Evolutionary conservation across 2,329 filamentous ascomycete genomes (phyloP).

Genomic region (Drechslera avenae): DNA sequence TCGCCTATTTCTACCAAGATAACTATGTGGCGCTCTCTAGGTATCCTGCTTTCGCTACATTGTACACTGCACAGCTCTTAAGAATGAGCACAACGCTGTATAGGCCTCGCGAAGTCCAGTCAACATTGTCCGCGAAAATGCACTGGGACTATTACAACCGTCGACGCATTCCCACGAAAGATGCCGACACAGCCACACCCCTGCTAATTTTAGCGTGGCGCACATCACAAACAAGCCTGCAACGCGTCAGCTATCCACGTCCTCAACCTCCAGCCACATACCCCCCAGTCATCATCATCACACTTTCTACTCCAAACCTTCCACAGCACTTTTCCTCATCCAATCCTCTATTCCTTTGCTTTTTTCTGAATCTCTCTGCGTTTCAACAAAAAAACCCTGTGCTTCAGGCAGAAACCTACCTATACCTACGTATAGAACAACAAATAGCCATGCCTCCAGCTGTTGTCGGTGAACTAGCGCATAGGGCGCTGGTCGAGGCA

Average conservation of each 20-base stretch:
- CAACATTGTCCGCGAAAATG: no score
- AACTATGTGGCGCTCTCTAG: no score
- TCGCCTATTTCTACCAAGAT: no score
- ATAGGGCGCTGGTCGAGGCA: constrained; percentile 33
- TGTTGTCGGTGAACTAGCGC: constrained; percentile 31
- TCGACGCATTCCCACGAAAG: no score
- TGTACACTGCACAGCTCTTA: no score
- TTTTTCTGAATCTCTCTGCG: background rate
- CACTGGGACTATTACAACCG: no score
- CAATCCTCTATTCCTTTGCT: background rate
- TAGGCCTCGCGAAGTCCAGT: no score
- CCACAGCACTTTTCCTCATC: background rate
- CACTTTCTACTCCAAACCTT: background rate
- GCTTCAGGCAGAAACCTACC: no score
- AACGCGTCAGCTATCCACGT: constrained; percentile 25
- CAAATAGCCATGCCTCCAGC: constrained; percentile 30
- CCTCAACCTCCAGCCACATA: constrained; percentile 11
- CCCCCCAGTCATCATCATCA: constrained; percentile 2
- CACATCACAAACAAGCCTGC: constrained; percentile 19
- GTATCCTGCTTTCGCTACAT: no score
- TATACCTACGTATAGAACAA: background rate
- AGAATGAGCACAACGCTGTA: no score
- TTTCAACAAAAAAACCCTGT: background rate
- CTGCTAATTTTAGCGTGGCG: constrained; percentile 32
- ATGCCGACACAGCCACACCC: constrained; percentile 20